A percentile compares a stretch with the other conserved stretches of the same genome.
phyloP scores from a whole-genome alignment of 78 protist species.

The Paulinella micropora region DNA sequence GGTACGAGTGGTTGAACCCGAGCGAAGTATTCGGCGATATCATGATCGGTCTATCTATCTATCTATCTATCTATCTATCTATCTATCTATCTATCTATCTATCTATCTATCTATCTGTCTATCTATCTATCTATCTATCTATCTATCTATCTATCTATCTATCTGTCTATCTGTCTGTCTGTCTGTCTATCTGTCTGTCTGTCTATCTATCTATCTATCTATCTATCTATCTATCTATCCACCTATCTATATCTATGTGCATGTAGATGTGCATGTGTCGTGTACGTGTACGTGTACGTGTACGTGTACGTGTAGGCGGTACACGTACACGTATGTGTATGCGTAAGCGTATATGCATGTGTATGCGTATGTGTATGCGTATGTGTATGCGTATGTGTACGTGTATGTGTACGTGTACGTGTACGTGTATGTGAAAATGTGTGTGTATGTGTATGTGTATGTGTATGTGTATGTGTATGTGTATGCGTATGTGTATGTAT shows the following conservation, averaged over 20 bases:
- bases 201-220: not conserved
- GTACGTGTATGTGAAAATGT: not conserved
- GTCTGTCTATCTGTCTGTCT: not conserved
- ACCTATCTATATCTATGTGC: not conserved
- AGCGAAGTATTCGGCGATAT: conserved; percentile 70
- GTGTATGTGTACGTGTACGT: not conserved
- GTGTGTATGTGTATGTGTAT: not conserved
- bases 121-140: not conserved
- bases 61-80: not conserved
- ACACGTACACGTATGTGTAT: not conserved
- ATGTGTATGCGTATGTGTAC: not conserved
- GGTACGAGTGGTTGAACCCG: conserved; percentile 68
- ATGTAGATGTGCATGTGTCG: not conserved
- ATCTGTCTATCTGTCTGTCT: not conserved
- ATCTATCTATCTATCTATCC: not conserved
- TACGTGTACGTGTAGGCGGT: not conserved
- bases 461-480: not conserved
- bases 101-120: not conserved
- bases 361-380: not conserved
- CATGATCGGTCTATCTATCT: conserved; percentile 58
- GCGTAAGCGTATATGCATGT: not conserved
- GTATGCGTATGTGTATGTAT: not conserved
- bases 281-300: not conserved
- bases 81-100: not conserved
- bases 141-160: not conserved